These are phyloP conservation scores for Cinchona pubescens DNA, from an alignment of 257 asterid genomes.

Conservation along the genomic window DNA sequence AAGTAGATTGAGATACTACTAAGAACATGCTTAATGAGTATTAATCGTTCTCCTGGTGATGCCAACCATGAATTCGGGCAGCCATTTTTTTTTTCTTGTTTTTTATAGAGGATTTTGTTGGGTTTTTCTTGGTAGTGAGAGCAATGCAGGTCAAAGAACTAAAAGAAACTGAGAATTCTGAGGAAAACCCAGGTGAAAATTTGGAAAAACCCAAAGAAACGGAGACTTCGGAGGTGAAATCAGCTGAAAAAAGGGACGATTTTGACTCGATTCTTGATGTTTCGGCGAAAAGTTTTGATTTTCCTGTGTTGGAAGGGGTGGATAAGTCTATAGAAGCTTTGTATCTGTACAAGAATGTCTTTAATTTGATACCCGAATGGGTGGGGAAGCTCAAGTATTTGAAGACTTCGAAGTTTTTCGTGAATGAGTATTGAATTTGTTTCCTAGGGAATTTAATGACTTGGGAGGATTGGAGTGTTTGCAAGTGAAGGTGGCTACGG, in stretches of 20 bases:
- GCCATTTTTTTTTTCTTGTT: too few species aligned
- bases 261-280: constrained; percentile 51
- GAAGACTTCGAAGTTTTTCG: constrained; percentile 72
- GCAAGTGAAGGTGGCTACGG: constrained; percentile 65
- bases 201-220: constrained; percentile 21
- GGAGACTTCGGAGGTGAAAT: constrained; percentile 24
- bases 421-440: constrained; percentile 78
- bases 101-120: not conserved
- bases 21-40: too few species aligned
- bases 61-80: too few species aligned
- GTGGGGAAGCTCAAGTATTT: constrained; percentile 53
- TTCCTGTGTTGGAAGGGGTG: constrained; percentile 39
- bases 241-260: constrained; percentile 29
- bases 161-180: constrained; percentile 32
- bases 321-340: constrained; percentile 44
- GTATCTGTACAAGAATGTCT: constrained; percentile 70
- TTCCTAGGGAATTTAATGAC: constrained; percentile 64
- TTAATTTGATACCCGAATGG: constrained; percentile 75
- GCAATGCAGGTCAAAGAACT: constrained; percentile 52
- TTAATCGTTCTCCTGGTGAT: too few species aligned
- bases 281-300: constrained; percentile 62
- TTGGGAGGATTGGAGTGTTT: constrained; percentile 66
- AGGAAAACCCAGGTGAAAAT: constrained; percentile 25
- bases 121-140: not conserved
- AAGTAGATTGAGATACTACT: too few species aligned